Evolutionary conservation across 306 rosid genomes (phyloP), one percentile per base, ranked within the genome.

Genomic region (Ormosia emarginata): DNA sequence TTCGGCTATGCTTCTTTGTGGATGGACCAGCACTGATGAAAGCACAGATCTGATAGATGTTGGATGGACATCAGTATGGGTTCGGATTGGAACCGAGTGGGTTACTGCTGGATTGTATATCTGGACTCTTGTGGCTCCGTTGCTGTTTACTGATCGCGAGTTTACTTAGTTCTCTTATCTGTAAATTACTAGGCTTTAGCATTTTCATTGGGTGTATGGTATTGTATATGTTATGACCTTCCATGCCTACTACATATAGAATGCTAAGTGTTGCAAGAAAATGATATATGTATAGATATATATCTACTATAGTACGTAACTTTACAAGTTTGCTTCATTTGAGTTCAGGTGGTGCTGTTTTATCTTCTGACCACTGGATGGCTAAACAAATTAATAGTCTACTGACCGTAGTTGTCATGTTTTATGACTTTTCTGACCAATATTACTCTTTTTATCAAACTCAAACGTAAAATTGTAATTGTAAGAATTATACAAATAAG

Each of bases 1-100:
- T 71, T 89, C 99, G 12, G 97, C 94, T 11, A 96, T 96, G 99
- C 98, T 96, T 71, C 97, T 95, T 71, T 93, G 98, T 47, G 97
- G 98, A 63, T 96, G 98, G 99, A 93, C 98, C 62, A 82, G 78
- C 88, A 15, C 93, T 12, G 81, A 90, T 1, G 98, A 87, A 69
- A 92, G 94, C 88, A 87, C 93, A 1, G 97, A 94, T 67, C 88
- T 96, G 12, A 90, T 96, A 5, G 98, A 96, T 52, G 94, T 96
- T 76, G 99, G 99, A 30, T 96, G 99, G 99, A 91, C 98, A n/a
- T 92, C 99, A 0, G 96, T 91, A 4, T 96, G 99, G 99, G 94
- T 93, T 71, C 91, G 98, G 43, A 96, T 96, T 14, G 87, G 93
- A 83, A 90, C 97, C 0, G 97, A 92, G 78, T 93, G 98, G 99